Evolutionary conservation across 2,329 filamentous ascomycete genomes (phyloP), one percentile per base, ranked within the genome.

Genomic region (Diatrype stigma): DNA sequence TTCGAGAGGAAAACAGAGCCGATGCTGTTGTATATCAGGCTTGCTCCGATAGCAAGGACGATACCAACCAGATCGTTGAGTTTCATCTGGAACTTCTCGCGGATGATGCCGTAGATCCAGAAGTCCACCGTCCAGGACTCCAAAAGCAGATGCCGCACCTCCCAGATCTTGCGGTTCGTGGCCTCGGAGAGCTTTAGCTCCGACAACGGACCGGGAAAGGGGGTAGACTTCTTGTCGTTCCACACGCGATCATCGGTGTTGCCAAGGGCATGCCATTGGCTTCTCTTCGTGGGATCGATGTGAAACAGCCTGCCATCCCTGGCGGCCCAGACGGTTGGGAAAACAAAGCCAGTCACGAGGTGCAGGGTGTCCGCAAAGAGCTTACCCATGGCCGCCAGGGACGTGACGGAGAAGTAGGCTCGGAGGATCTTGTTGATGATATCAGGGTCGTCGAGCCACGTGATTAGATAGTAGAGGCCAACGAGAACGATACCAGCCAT

Each of bases 381-480:
- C 42, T 84, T 85, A 8, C 84, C 77, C 16, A 94, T 78, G 54
- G 89, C 90, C 55, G 88, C 85, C n/a, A 95, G 70, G 0, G 89
- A 90, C 64, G 93, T 84, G 51, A 82, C 69, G 3, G 88, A 89
- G 70, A 96, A 92, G 73, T 97, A 96, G 63, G 80, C 84, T 37
- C 89, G 86, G 21, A 97, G 73, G 37, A 95, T 80, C 69, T 86
- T 89, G 73, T 93, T 96, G 62, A 97, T 72, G 21, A 95, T 74
- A 11, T 84, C 77, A 1, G 91, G 86, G 62, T 96, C 89, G 57
- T 93, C 78, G 50, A 96, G 81, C 80, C 87, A 94, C 67, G 95
- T 90, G 65, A 97, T 90, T 53, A 96, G 76, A 61, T 92, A 86
- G 73, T 97, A 97, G 12, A 97, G 76, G 5, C 84, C 84, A 40